These are phyloP conservation scores for Penicillium sclerotiorum DNA, from an alignment of 2,329 filamentous ascomycete species.

Conservation along the genomic window DNA sequence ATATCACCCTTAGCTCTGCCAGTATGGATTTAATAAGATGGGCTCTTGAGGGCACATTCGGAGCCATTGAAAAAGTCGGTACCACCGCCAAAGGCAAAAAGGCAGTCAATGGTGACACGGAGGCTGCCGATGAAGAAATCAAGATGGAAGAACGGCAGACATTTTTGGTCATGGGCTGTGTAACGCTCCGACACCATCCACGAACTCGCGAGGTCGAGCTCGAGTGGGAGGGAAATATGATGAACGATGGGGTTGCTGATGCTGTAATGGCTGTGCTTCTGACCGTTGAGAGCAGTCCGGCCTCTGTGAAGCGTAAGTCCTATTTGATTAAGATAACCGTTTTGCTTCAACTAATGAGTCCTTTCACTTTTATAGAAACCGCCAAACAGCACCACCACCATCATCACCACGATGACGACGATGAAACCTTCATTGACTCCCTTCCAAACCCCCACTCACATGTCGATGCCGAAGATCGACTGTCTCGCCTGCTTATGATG, in stretches of 20 bases:
- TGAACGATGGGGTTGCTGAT: slow-evolving; percentile 98
- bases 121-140: slow-evolving; percentile 51
- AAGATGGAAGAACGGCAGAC: slow-evolving; percentile 38
- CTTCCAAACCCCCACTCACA: slow-evolving; percentile 73
- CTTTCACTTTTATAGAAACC: slow-evolving; percentile 49
- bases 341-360: slow-evolving; percentile 28
- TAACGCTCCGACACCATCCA: slow-evolving; percentile 75
- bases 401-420: slow-evolving; percentile 47
- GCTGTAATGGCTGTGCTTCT: slow-evolving; percentile 91
- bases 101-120: slow-evolving; percentile 42
- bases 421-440: slow-evolving; percentile 43
- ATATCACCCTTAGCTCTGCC: slow-evolving; percentile 82
- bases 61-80: slow-evolving; percentile 67
- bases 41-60: slow-evolving; percentile 93
- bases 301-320: slow-evolving; percentile 88
- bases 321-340: too few relatives aligned
- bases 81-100: slow-evolving; percentile 27
- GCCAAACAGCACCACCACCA: slow-evolving; percentile 62
- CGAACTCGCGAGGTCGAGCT: slow-evolving; percentile 78
- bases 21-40: slow-evolving; percentile 90
- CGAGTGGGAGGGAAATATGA: slow-evolving; percentile 97
- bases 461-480: slow-evolving; percentile 71
- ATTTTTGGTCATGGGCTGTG: slow-evolving; percentile 83
- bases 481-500: slow-evolving; percentile 89
- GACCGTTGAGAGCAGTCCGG: slow-evolving; percentile 89